Evolutionary conservation across 768 basidiomycete species (phyloP).

Genomic region (Cytidiella melzeri): DNA sequence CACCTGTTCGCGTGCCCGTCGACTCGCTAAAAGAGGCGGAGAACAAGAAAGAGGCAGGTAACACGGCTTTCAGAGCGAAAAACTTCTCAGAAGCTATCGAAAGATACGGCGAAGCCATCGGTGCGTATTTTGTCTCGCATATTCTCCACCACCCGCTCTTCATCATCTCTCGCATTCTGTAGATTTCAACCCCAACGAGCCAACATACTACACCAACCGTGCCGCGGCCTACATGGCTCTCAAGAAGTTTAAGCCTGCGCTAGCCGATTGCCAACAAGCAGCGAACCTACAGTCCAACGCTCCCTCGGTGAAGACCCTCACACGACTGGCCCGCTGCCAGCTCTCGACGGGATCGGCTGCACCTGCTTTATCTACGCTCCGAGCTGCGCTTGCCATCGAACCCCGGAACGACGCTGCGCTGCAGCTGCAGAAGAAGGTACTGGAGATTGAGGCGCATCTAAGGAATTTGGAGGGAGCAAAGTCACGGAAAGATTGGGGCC

Average conservation of each 20-base stretch:
- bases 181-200: slow-evolving; percentile 39
- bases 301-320: slow-evolving; percentile 71
- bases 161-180: background rate
- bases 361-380: slow-evolving; percentile 61
- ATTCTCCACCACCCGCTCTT: background rate
- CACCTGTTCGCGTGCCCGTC: slow-evolving; percentile 16
- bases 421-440: slow-evolving; percentile 56
- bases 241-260: slow-evolving; percentile 68
- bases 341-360: slow-evolving; percentile 67
- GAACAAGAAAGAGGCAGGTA: slow-evolving; percentile 68
- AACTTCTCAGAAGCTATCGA: slow-evolving; percentile 66
- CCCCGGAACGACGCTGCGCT: slow-evolving; percentile 53
- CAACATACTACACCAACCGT: slow-evolving; percentile 78
- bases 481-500: slow-evolving; percentile 62
- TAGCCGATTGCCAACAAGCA: slow-evolving; percentile 77
- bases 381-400: slow-evolving; percentile 55
- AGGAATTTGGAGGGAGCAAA: slow-evolving; percentile 55
- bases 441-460: slow-evolving; percentile 58
- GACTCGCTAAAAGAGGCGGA: slow-evolving; percentile 48
- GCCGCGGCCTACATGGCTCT: slow-evolving; percentile 82
- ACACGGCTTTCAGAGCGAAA: slow-evolving; percentile 63
- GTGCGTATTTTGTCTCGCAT: slow-evolving; percentile 26
- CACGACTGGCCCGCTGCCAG: slow-evolving; percentile 81
- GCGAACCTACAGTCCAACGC: slow-evolving; percentile 51
- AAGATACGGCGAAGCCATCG: slow-evolving; percentile 71